Conservation (phyloP, 768 basidiomycete genomes). For the Russula sp. region DNA sequence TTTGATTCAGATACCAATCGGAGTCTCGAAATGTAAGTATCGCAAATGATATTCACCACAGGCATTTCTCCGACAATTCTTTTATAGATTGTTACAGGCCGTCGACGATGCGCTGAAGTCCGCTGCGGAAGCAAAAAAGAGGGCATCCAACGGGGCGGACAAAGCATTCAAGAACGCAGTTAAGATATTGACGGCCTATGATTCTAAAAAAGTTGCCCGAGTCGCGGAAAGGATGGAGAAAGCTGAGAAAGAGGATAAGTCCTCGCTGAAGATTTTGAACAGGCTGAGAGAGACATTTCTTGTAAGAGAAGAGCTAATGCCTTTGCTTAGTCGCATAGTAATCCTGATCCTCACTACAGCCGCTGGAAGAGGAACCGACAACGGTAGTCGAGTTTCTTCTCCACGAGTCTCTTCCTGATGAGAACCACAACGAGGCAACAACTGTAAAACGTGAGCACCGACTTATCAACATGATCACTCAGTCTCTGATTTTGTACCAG, state of each 20-base stretch:
- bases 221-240: background rate
- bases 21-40: background rate
- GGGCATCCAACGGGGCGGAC: background rate
- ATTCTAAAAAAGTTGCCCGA: background rate
- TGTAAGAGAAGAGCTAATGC: background rate
- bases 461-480: background rate
- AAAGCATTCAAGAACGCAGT: background rate
- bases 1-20: background rate
- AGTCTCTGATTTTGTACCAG: background rate
- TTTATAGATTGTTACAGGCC: background rate
- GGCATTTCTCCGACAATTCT: background rate
- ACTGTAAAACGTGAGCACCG: constrained; percentile 17
- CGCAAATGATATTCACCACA: background rate
- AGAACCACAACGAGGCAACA: background rate
- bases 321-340: background rate
- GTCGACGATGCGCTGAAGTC: constrained; percentile 7
- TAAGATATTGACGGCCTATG: background rate
- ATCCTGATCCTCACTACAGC: background rate
- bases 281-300: background rate
- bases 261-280: background rate
- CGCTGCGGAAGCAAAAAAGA: constrained; percentile 1
- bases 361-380: background rate
- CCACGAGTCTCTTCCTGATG: constrained; percentile 7
- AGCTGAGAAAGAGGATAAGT: background rate
- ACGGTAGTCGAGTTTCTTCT: constrained; percentile 9